A percentile compares a stretch with the other conserved stretches of the same genome.
Conservation (phyloP, 768 basidiomycete species). For the Saitozyma sp. region DNA sequence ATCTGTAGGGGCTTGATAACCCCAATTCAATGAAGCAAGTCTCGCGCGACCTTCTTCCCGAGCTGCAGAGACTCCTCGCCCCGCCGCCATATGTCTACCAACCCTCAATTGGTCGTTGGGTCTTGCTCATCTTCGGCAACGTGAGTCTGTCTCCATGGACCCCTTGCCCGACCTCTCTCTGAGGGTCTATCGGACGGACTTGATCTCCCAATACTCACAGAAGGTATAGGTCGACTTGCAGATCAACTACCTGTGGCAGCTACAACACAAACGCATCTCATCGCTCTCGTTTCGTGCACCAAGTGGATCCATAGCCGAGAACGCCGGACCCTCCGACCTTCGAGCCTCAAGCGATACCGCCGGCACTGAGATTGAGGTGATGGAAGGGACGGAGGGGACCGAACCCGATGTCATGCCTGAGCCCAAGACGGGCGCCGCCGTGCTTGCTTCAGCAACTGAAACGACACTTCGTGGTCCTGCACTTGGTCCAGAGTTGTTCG, state of each 20-base stretch:
- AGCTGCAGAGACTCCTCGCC: conserved; percentile 30
- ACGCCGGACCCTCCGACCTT: not conserved
- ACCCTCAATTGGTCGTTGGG: conserved; percentile 34
- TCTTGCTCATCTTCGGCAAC: conserved; percentile 43
- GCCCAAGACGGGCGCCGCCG: not conserved
- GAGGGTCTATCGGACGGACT: too few species aligned
- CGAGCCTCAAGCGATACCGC: not conserved
- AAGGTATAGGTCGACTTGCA: conserved; percentile 43
- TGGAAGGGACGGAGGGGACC: not conserved
- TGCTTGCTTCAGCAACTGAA: conserved; percentile 21
- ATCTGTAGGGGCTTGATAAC: conserved; percentile 41
- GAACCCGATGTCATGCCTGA: not conserved
- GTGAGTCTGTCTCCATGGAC: conserved; percentile 17
- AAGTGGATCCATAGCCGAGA: too few species aligned
- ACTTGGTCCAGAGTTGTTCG: conserved; percentile 25
- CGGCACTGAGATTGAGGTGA: not conserved
- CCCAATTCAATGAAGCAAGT: conserved; percentile 44
- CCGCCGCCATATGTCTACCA: conserved; percentile 42
- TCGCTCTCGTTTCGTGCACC: conserved; percentile 16
- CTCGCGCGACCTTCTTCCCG: conserved; percentile 31
- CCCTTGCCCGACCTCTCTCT: not conserved
- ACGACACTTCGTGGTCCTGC: conserved; percentile 22
- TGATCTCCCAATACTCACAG: too few species aligned
- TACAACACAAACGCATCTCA: conserved; percentile 37
- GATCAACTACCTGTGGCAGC: conserved; percentile 48